These are phyloP conservation scores for Leishmania lainsoni DNA, from an alignment of 208 protist species.

Conservation along the genomic window DNA sequence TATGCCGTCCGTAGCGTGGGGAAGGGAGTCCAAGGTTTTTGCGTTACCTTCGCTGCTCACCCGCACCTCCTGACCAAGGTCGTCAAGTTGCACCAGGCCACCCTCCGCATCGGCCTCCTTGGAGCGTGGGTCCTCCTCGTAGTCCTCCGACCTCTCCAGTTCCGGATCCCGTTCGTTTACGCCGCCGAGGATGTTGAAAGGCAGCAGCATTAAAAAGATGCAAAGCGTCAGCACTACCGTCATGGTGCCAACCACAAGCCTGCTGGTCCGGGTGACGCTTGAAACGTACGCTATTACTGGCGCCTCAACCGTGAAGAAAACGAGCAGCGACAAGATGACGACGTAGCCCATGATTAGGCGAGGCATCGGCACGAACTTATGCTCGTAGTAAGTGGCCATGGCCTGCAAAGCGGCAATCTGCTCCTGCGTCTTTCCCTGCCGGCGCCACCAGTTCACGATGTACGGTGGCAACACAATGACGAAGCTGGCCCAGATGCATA, in stretches of 20 bases:
- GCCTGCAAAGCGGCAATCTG: slow-evolving; percentile 39
- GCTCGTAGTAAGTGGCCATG: slow-evolving; percentile 42
- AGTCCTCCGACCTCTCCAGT: background rate
- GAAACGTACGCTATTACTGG: slow-evolving; percentile 51
- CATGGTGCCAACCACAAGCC: slow-evolving; percentile 43
- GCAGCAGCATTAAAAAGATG: slow-evolving; percentile 54
- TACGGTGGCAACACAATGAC: slow-evolving; percentile 65
- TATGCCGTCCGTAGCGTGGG: background rate
- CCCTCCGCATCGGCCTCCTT: background rate
- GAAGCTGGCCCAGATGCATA: slow-evolving; percentile 47
- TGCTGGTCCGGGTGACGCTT: slow-evolving; percentile 24
- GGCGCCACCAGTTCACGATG: slow-evolving; percentile 63
- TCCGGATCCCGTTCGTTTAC: slow-evolving; percentile 40
- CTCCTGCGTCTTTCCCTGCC: slow-evolving; percentile 46
- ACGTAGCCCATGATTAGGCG: slow-evolving; percentile 50
- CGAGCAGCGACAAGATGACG: slow-evolving; percentile 38
- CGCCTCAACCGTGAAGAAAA: slow-evolving; percentile 65
- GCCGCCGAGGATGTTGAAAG: slow-evolving; percentile 49
- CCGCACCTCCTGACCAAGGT: slow-evolving; percentile 7
- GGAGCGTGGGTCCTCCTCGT: background rate
- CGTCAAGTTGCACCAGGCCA: background rate
- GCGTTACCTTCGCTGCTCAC: slow-evolving; percentile 1
- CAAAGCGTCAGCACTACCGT: slow-evolving; percentile 41
- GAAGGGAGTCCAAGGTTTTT: background rate
- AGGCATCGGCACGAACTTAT: slow-evolving; percentile 57